Percentiles rank a stretch among this genome's conserved stretches.
Evolutionary conservation across 225 moss, liverwort and hornwort genomes (phyloP).

Genomic region (Climacium dendroides): DNA sequence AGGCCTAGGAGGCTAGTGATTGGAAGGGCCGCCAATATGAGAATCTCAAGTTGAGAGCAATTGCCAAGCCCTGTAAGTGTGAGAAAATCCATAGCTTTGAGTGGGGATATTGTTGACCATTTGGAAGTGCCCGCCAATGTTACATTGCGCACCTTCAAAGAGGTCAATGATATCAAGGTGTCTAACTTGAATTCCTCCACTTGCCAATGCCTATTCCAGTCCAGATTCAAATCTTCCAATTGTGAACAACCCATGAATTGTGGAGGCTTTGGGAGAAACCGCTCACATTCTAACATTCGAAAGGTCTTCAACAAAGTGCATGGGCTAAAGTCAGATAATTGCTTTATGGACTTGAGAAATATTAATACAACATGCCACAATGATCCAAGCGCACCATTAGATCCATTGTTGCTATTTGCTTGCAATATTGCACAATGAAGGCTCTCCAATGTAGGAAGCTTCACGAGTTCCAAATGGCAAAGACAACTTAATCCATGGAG

Average conservation of each 20-base stretch:
- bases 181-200: neutral
- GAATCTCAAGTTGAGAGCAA: fast-evolving
- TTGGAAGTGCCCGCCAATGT: fast-evolving
- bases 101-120: fast-evolving
- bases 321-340: neutral
- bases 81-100: fast-evolving
- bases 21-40: fast-evolving
- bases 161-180: neutral
- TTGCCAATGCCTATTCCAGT: neutral
- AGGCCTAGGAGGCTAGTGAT: neutral
- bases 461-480: neutral
- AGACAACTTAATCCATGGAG: neutral
- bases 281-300: neutral
- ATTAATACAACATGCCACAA: neutral
- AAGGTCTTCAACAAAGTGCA: neutral
- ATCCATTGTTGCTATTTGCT: fast-evolving
- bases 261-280: neutral
- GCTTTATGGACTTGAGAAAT: neutral
- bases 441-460: neutral
- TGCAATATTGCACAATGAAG: neutral
- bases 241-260: neutral
- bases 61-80: fast-evolving
- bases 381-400: neutral
- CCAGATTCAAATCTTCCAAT: neutral
- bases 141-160: neutral